phyloP scores from a whole-genome alignment of 2,329 filamentous ascomycete genomes.

The Nannizziopsis barbatae region DNA sequence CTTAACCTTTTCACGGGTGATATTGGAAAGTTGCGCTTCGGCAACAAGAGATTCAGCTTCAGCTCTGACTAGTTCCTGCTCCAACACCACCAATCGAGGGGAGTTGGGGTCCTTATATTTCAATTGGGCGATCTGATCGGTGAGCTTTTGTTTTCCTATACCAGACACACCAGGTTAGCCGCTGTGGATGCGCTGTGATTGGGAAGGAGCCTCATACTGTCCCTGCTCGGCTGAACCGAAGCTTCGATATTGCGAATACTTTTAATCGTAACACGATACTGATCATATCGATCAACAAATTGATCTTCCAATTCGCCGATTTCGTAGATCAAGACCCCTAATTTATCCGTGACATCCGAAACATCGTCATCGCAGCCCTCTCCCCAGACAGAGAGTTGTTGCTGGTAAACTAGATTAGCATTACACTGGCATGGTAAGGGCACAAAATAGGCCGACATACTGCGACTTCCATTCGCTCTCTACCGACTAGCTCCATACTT shows the following conservation, averaged over 20 bases:
- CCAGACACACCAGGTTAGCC: background rate
- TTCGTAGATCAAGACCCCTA: constrained; percentile 94
- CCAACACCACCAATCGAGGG: constrained; percentile 90
- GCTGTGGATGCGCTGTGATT: background rate
- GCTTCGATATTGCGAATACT: constrained; percentile 98
- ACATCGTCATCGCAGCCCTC: constrained; percentile 94
- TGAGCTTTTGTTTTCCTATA: constrained; percentile 95
- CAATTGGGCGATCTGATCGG: constrained; percentile 93
- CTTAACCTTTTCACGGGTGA: constrained; percentile 98
- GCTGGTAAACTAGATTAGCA: constrained; percentile 42
- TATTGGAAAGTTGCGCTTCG: constrained; percentile 96
- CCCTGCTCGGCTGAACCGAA: constrained; percentile 92
- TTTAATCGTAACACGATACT: constrained; percentile 98
- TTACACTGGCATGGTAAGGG: background rate
- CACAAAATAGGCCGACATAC: constrained; percentile 45
- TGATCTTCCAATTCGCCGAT: constrained; percentile 97
- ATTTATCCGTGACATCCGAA: constrained; percentile 96
- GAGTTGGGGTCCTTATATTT: constrained; percentile 99
- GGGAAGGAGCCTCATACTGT: constrained; percentile 52
- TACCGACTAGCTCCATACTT: constrained; percentile 86
- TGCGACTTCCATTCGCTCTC: constrained; percentile 96
- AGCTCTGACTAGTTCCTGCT: constrained; percentile 95
- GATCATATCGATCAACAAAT: constrained; percentile 96
- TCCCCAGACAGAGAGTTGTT: constrained; percentile 98
- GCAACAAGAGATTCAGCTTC: constrained; percentile 98